Base-by-base conservation (phyloP, 768 basidiomycete species). In the Boletus pseudo-olivaceus region DNA sequence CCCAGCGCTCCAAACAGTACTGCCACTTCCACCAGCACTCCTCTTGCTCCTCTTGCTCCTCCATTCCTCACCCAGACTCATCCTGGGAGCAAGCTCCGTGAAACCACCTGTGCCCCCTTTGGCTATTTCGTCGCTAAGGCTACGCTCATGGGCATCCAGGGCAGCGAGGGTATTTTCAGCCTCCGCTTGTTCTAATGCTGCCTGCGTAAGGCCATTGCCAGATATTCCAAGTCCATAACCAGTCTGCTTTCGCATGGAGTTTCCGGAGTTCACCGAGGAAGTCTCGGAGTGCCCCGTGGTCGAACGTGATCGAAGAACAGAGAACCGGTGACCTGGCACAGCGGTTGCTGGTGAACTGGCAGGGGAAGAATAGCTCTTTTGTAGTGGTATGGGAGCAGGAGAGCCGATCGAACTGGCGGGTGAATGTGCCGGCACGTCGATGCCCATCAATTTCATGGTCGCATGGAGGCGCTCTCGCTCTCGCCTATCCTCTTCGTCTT, bases 391-490 rank as follows among this genome's bases (percentile, higher is more conserved):
- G 20, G 71, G 74, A 33, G 76, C 53, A 20, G 67, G 67, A 32
- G 62, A 62, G 20, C 58, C 45, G 3, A 56, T 15, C 42, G 63
- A 56, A 15, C 54, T 63, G 14, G 55, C 33, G n/a, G 80, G 70
- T 14, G 79, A 73, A 47, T 76, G 64, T n/a, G 75, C 67, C 30
- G 86, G 83, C 68, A 88, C 75, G 45, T 82, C 84, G 56, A 96
- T 91, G 5, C 96, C 96, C 87, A 95, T 93, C 29, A 96, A 75
- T 68, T 93, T 91, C 89, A 98, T 90, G 27, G 93, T 92, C 15
- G 92, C 92, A 59, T 88, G 80, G 51, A 98, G 76, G 15, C 93
- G 82, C 67, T 94, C 93, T 51, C 95, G 78, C 71, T 96, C 93
- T 57, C 79, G 81, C 37, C 83, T 78, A 66, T 97, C 94, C 57